A percentile compares a stretch with the other conserved stretches of the same genome.
phyloP scores from a whole-genome alignment of 2,329 filamentous ascomycete species.

The Cadophora sp. region DNA sequence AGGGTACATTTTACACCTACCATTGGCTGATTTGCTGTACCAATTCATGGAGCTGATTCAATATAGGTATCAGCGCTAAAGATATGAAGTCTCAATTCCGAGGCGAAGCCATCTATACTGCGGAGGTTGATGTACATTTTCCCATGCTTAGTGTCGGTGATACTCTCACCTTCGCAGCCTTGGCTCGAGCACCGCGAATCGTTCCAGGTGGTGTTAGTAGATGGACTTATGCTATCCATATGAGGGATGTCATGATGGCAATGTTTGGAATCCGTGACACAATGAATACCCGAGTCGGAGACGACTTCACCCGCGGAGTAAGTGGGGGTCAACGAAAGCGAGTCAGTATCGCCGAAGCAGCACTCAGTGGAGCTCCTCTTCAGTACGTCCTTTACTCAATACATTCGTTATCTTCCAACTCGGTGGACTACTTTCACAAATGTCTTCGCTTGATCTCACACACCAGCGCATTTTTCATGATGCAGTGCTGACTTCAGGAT shows the following conservation, averaged over 20 bases:
- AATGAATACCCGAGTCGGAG: not conserved
- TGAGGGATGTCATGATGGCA: not conserved
- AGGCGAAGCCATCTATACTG: not conserved
- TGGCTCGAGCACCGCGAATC: not conserved
- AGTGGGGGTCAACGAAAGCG: not conserved
- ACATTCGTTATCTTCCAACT: not conserved
- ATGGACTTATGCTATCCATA: not conserved
- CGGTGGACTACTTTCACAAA: too few species aligned
- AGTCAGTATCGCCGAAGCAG: not conserved
- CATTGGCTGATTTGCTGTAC: too few species aligned
- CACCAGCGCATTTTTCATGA: not conserved
- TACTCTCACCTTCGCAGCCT: not conserved
- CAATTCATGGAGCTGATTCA: too few species aligned
- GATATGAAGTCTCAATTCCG: not conserved
- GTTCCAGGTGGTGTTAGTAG: slow-evolving; percentile 1
- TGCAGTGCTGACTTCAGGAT: not conserved
- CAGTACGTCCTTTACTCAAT: not conserved
- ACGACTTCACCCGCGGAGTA: not conserved
- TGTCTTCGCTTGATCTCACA: too few species aligned
- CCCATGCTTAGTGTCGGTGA: slow-evolving; percentile 8
- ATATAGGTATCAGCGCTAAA: not conserved
- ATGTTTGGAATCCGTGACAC: not conserved
- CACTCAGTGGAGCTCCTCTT: not conserved
- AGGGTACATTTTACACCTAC: not conserved
- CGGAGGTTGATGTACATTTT: not conserved